These are phyloP conservation scores for Podaxis sp. DNA, from an alignment of 768 basidiomycete species.

Conservation along the genomic window DNA sequence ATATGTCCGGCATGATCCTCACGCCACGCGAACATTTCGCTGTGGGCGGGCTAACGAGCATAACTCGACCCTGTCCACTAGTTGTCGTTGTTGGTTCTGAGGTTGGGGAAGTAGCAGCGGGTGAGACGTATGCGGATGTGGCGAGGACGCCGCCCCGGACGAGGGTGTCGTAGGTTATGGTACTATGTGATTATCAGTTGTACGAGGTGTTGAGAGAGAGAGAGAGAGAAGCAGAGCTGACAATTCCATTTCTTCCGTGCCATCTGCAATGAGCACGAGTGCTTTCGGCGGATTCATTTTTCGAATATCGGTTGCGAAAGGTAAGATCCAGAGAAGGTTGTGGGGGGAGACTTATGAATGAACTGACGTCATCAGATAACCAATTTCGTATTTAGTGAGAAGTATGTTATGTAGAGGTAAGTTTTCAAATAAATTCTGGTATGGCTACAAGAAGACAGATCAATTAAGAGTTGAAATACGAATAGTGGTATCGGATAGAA, in stretches of 20 bases:
- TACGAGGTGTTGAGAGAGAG: neutral
- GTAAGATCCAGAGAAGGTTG: neutral
- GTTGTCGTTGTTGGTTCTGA: neutral
- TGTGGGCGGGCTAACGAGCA: slow-evolving; percentile 33
- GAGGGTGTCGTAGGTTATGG: slow-evolving; percentile 78
- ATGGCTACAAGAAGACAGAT: slow-evolving; percentile 3
- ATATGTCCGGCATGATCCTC: slow-evolving; percentile 63
- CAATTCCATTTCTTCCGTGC: slow-evolving; percentile 92
- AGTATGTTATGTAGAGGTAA: neutral
- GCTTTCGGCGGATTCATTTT: slow-evolving; percentile 41
- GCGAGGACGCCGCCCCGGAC: slow-evolving; percentile 68
- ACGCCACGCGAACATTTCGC: slow-evolving; percentile 71
- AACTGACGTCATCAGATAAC: slow-evolving; percentile 2
- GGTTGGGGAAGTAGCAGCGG: slow-evolving; percentile 2
- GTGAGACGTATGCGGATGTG: slow-evolving; percentile 57
- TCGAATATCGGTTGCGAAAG: neutral
- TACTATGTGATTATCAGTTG: slow-evolving; percentile 36
- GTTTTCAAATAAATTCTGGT: neutral
- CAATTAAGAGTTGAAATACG: neutral
- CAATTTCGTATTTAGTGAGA: neutral
- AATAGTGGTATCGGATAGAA: neutral
- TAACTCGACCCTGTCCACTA: neutral
- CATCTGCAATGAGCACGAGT: slow-evolving; percentile 71
- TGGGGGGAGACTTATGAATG: neutral
- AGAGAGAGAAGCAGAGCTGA: slow-evolving; percentile 26